Evolutionary conservation across 2,329 filamentous ascomycete species (phyloP).

Genomic region (Cercospora janseana): DNA sequence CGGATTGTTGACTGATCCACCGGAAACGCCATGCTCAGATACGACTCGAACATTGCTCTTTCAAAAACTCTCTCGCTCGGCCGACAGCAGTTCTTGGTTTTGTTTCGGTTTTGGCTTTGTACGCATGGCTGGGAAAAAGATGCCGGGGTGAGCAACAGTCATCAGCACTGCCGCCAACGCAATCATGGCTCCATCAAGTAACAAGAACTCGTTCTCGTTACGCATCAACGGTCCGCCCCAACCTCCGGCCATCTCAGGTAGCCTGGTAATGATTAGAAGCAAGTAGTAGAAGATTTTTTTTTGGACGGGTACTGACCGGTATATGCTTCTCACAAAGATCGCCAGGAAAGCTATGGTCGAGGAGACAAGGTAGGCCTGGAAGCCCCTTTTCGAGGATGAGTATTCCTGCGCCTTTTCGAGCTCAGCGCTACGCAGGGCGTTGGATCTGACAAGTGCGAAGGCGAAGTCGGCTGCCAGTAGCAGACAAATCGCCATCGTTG

Average conservation of each 20-base stretch:
- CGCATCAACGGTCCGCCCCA: constrained; percentile 50
- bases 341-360: constrained; percentile 58
- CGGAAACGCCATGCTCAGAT: no score
- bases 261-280: constrained; percentile 33
- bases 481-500: constrained; percentile 46
- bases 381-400: constrained; percentile 4
- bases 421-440: constrained; percentile 12
- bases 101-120: background rate
- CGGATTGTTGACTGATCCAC: no score
- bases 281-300: background rate
- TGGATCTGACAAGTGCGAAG: constrained; percentile 21
- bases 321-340: constrained; percentile 65
- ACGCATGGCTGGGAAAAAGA: constrained; percentile 41
- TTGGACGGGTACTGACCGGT: constrained; percentile 44
- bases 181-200: constrained; percentile 51
- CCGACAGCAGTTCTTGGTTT: background rate
- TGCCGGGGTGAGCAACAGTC: constrained; percentile 46
- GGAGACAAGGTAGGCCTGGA: constrained; percentile 50
- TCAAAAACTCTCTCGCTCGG: background rate
- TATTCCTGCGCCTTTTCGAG: constrained; percentile 36
- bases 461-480: constrained; percentile 44
- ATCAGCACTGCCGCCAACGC: constrained; percentile 43
- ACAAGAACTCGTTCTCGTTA: constrained; percentile 48
- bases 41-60: no score
- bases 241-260: constrained; percentile 52